Base-by-base conservation (phyloP, 1,284 basidiomycete genomes). In the Sporisorium sorghi region DNA sequence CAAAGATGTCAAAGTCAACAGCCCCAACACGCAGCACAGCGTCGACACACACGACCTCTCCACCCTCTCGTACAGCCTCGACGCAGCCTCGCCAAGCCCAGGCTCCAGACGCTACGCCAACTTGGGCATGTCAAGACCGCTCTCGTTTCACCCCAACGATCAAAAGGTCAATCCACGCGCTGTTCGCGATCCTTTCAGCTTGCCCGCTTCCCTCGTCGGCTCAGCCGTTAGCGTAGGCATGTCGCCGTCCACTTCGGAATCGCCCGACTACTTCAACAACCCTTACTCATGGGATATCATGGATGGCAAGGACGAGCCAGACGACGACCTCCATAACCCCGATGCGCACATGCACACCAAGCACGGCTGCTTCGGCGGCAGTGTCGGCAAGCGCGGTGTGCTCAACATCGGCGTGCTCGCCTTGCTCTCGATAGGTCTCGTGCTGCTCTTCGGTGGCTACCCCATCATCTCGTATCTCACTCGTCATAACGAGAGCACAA, bases 381-480 rank as follows among this genome's bases (percentile, higher is more conserved):
- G 19, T 2, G 30, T 74, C 5, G 65, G 58, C 12, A 55, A 59
- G 9, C 37, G 79, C 37, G 79, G 65, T 15, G 32, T 83, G 28
- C 63, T 83, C 62, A 88, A 92, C 78, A 88, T 90, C 51, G 86
- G 89, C 0, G 85, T 86, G 11, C 82, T 88, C 15, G 82, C 86
- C 43, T 58, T 87, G 33, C 82, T 88, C 26, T 78, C 83, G 19
- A 58, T 54, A 6, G 85, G 83, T 0, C 84, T 90, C 54, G 82
- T 91, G 10, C 85, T 84, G 54, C 88, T 94, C 8, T 95, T 94
- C 83, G 88, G 91, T 24, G 89, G 90, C 44, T 94, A 92, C 78
- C 93, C 93, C 2, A 89, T 94, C 78, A 81, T 93, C 76, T 51
- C 71, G 0, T 73, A 78, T 66, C 60, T 58, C 43, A 35, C 60